A percentile compares a stretch with the other conserved stretches of the same genome.
These are phyloP conservation scores for Monilinia fructigena DNA, from an alignment of 2,329 filamentous ascomycete species.

Conservation along the genomic window DNA sequence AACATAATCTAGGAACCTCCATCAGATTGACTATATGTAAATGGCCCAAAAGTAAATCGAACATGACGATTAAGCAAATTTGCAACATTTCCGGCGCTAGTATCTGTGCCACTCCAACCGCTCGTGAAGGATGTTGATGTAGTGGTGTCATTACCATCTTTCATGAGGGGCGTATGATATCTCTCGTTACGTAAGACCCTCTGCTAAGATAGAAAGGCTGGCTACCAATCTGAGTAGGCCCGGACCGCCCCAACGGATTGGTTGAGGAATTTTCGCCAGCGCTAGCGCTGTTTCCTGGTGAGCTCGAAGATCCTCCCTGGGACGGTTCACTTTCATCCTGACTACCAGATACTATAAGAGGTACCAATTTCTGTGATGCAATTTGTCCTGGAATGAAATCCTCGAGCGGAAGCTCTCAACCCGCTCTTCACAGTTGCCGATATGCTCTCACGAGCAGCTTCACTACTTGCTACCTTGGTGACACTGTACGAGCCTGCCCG, in stretches of 20 bases:
- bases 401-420: constrained; percentile 3
- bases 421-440: neutral
- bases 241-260: constrained; percentile 2
- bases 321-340: neutral
- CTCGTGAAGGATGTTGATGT: neutral
- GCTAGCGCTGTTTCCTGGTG: neutral
- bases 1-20: neutral
- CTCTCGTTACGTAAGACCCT: constrained; percentile 5
- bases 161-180: constrained; percentile 17
- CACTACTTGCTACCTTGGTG: neutral
- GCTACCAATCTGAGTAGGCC: constrained; percentile 15
- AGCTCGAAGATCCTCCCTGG: neutral
- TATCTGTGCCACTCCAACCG: neutral
- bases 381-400: constrained; percentile 2
- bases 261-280: neutral
- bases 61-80: neutral
- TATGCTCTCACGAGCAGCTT: neutral
- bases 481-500: neutral
- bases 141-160: neutral
- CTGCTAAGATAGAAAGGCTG: constrained; percentile 14
- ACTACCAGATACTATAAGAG: neutral
- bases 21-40: neutral
- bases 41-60: constrained; percentile 8
- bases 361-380: neutral
- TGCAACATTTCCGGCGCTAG: constrained; percentile 9